Evolutionary conservation across 2,329 filamentous ascomycete genomes (phyloP), one percentile per base, ranked within the genome.

Genomic region (Calonectria hongkongensis): DNA sequence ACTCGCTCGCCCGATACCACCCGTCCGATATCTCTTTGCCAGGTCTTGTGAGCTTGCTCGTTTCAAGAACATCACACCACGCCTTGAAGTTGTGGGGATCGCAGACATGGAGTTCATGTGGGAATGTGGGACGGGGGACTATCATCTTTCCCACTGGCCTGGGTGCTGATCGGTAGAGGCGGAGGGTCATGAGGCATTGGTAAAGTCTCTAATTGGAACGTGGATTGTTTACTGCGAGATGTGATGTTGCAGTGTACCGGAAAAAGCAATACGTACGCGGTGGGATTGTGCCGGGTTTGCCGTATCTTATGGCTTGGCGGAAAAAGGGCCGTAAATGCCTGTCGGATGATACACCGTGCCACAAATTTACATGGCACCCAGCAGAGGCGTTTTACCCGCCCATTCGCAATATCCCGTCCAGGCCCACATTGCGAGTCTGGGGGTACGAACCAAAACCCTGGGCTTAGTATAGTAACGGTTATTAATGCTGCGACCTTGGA

Each of bases 231-330:
- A 36, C 33, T 41, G 27, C 27, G 25, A 4, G n/a, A 25, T 25
- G 12, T 1, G 12, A 16, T 15, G 12, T 25, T 25, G 25, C n/a
- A n/a, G 33, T 3, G 12, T 18, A 18, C 4, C n/a, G 33, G 43
- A 15, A 21, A 25, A 48, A 13, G 41, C 21, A 27, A 25, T 15
- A 5, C 6, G 3, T 36, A 9, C 30, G 2, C 54, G 54, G 33
- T 18, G 54, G 54, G 54, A 25, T 21, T 18, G 54, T 60, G 54
- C 54, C 54, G 54, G 18, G 12, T 60, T 39, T 60, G 21, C 54
- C 54, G 54, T 36, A 5, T 18, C 21, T 33, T 33, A 27, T 21
- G 54, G 54, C 54, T 58, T 58, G 54, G 54, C 54, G 21, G n/a
- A 27, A 58, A 58, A 58, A 60, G 54, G 54, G 36, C 36, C 54